A percentile compares a stretch with the other conserved stretches of the same genome.
phyloP scores from a whole-genome alignment of 164 flowering plant species.

The Umbellularia californica region DNA sequence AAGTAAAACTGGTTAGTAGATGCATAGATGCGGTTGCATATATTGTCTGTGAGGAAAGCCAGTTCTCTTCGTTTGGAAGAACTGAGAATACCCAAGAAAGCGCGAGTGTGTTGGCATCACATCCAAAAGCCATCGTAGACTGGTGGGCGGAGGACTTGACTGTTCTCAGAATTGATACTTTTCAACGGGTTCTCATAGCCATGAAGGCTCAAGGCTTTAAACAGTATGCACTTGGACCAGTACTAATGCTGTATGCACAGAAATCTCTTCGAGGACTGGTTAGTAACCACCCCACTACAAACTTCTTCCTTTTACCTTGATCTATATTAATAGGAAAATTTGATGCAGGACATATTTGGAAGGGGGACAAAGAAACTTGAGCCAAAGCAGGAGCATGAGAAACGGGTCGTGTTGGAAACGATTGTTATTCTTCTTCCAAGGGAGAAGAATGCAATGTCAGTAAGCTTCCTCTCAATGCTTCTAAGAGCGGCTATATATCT shows the following conservation, averaged over 20 bases:
- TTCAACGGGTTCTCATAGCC: constrained; percentile 75
- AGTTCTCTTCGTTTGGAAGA: constrained; percentile 33
- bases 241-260: constrained; percentile 91
- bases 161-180: constrained; percentile 65
- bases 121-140: constrained; percentile 53
- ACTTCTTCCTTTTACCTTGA: not conserved
- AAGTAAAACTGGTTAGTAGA: constrained; percentile 67
- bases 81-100: constrained; percentile 30
- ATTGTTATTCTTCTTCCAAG: constrained; percentile 84
- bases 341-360: constrained; percentile 68
- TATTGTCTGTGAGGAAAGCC: constrained; percentile 68
- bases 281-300: constrained; percentile 28
- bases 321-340: constrained; percentile 5
- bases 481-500: constrained; percentile 76
- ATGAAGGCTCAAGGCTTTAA: constrained; percentile 87
- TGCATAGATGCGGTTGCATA: constrained; percentile 77
- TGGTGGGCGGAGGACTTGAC: constrained; percentile 97
- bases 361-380: constrained; percentile 74
- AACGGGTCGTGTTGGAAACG: constrained; percentile 78
- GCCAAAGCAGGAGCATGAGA: constrained; percentile 75
- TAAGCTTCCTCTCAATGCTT: constrained; percentile 83
- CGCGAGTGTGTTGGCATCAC: constrained; percentile 26
- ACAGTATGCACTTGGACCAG: constrained; percentile 73
- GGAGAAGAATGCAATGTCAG: constrained; percentile 74
- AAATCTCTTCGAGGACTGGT: constrained; percentile 95